phyloP scores from a whole-genome alignment of 345 rosid species.

The Eucalyptus pauciflora region DNA sequence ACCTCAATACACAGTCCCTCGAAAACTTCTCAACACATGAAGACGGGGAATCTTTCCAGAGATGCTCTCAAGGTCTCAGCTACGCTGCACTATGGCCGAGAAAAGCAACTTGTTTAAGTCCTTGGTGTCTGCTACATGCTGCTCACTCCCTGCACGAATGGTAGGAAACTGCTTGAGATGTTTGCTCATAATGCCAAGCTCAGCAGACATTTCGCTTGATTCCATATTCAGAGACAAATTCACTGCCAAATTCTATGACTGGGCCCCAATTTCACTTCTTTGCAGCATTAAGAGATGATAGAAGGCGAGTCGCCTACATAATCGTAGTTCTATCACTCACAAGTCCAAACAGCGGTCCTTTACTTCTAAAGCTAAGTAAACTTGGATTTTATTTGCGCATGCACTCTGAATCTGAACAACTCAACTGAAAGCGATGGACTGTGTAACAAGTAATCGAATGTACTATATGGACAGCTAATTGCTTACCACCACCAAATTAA shows the following conservation, averaged over 20 bases:
- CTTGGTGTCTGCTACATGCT: conserved; percentile 34
- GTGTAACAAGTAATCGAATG: not conserved
- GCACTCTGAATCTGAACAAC: not conserved
- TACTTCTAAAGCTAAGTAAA: not conserved
- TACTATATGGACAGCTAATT: not conserved
- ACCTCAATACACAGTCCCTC: not conserved
- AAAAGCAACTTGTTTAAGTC: conserved; percentile 71
- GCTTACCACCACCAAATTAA: not conserved
- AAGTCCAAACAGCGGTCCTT: not conserved
- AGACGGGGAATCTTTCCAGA: not conserved
- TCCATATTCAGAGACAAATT: not conserved
- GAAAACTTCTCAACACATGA: not conserved
- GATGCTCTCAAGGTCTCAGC: not conserved
- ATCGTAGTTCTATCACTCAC: not conserved
- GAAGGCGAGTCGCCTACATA: not conserved
- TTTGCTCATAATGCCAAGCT: not conserved
- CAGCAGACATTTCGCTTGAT: not conserved
- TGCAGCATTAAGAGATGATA: not conserved
- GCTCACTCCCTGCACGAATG: conserved; percentile 34
- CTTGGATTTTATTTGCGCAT: not conserved
- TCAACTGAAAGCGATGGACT: not conserved
- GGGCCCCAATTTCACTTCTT: not conserved
- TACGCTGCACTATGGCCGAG: conserved; percentile 56
- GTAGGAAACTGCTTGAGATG: not conserved
- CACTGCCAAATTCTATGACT: not conserved